A percentile compares a stretch with the other conserved stretches of the same genome.
These are phyloP conservation scores for Mucor racemosus DNA, from an alignment of 371 early-diverging fungal genomes.

Conservation along the genomic window DNA sequence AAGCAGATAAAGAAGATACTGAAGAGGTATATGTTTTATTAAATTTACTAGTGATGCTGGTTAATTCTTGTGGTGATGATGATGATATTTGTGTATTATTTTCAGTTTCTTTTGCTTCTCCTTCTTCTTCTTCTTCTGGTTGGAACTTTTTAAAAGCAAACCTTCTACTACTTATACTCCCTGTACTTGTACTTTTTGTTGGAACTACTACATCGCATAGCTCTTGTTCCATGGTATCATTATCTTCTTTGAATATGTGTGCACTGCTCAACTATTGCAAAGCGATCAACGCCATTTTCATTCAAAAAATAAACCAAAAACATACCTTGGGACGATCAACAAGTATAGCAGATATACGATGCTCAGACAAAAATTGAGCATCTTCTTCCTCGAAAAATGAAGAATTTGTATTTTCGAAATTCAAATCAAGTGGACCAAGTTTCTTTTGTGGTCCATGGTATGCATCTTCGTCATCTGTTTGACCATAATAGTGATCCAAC, in stretches of 20 bases:
- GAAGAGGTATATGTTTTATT: background rate
- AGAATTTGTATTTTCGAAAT: background rate
- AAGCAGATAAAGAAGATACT: background rate
- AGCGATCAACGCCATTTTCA: background rate
- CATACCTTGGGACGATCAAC: conserved; percentile 22
- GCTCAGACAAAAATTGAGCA: conserved; percentile 26
- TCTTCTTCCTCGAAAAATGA: conserved; percentile 19
- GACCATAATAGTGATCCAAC: conserved; percentile 22
- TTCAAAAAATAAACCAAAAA: background rate
- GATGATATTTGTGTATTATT: background rate
- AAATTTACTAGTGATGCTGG: background rate
- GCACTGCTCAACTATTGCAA: conserved; percentile 12
- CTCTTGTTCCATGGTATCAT: background rate
- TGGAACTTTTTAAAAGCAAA: conserved; percentile 17
- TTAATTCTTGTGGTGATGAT: conserved; percentile 1
- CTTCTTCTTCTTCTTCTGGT: background rate
- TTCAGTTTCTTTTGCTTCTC: background rate
- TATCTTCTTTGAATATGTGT: conserved; percentile 2
- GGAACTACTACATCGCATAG: conserved; percentile 1
- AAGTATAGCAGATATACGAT: conserved; percentile 29
- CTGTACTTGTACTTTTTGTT: conserved; percentile 11
- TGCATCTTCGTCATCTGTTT: conserved; percentile 17
- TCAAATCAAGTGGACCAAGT: background rate
- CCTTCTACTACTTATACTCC: conserved; percentile 8
- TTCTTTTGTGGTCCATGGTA: conserved; percentile 7